These are phyloP conservation scores for Atkinsonella texensis DNA, from an alignment of 2,329 filamentous ascomycete species.

Conservation along the genomic window DNA sequence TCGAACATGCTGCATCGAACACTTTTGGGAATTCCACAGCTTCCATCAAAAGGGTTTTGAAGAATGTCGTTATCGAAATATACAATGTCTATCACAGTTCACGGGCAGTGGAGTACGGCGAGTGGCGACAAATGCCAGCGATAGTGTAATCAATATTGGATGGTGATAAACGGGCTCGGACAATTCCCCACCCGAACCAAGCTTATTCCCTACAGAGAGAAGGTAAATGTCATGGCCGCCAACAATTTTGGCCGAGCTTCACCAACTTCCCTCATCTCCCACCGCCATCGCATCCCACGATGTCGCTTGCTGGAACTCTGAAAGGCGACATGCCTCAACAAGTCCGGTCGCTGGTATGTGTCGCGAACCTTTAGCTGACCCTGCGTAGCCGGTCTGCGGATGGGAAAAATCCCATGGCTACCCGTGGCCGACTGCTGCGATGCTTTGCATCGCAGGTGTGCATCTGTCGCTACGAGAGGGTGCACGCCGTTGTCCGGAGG, in stretches of 20 bases:
- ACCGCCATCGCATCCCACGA: constrained; percentile 9
- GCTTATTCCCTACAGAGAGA: background rate
- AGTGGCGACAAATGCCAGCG: background rate
- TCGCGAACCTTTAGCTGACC: background rate
- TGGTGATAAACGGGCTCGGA: constrained; percentile 7
- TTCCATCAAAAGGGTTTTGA: no score
- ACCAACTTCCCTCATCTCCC: background rate
- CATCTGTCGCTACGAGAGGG: background rate
- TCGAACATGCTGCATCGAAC: no score
- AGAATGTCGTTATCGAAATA: no score
- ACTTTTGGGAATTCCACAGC: no score
- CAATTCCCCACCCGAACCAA: constrained; percentile 8
- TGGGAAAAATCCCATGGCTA: background rate
- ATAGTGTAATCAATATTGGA: background rate
- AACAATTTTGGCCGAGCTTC: background rate
- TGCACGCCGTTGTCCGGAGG: background rate
- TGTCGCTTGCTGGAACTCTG: constrained; percentile 26
- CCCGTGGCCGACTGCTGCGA: background rate
- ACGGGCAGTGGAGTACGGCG: background rate
- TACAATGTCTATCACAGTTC: background rate
- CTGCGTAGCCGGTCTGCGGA: background rate
- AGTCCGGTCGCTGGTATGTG: constrained; percentile 43
- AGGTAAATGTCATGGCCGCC: background rate
- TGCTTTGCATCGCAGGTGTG: background rate
- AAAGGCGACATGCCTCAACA: constrained; percentile 46